These are phyloP conservation scores for Pleurotus tuoliensis DNA, from an alignment of 768 basidiomycete genomes.

Conservation along the genomic window DNA sequence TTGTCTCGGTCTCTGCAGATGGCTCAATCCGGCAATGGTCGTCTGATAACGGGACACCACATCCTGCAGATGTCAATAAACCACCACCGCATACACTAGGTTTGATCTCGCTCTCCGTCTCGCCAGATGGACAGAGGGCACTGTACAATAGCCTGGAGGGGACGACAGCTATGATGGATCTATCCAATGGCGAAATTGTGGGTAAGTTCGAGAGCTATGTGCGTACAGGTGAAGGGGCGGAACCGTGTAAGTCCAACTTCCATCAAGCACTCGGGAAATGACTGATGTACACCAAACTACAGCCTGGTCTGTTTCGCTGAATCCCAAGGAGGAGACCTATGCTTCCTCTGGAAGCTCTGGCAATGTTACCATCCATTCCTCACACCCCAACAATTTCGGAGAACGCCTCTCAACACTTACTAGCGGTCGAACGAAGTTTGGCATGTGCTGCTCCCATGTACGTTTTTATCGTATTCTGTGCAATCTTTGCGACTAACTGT, in stretches of 20 bases:
- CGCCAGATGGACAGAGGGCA: conserved; percentile 59
- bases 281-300: not conserved
- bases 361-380: conserved; percentile 70
- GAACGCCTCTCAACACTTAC: conserved; percentile 52
- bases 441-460: conserved; percentile 72
- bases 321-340: conserved; percentile 70
- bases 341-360: conserved; percentile 72
- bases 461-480: conserved; percentile 21
- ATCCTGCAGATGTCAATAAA: conserved; percentile 41
- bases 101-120: conserved; percentile 74
- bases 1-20: conserved; percentile 74
- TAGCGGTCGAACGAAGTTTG: conserved; percentile 73
- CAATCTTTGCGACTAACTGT: not conserved
- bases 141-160: conserved; percentile 86
- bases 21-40: conserved; percentile 76
- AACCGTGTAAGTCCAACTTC: conserved; percentile 49
- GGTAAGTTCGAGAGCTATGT: conserved; percentile 74
- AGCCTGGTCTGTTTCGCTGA: conserved; percentile 86
- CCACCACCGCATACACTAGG: conserved; percentile 80
- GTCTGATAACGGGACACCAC: conserved; percentile 59
- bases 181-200: conserved; percentile 54
- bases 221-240: conserved; percentile 37
- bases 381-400: conserved; percentile 63
- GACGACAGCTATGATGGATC: conserved; percentile 70
- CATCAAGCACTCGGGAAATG: not conserved